These are phyloP conservation scores for Citrullus colocynthis DNA, from an alignment of 306 rosid species.

Conservation along the genomic window DNA sequence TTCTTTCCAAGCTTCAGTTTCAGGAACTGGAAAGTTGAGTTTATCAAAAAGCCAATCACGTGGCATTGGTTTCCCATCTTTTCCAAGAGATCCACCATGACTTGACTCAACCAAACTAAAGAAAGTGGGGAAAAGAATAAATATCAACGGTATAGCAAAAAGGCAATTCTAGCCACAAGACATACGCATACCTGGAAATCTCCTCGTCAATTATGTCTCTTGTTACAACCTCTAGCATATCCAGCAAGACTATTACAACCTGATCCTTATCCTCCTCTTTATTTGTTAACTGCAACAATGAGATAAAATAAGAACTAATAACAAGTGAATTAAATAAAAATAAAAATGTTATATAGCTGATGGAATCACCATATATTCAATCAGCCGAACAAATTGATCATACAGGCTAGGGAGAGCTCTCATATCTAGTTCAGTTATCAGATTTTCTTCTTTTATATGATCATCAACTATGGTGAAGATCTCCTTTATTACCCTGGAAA, in stretches of 20 bases:
- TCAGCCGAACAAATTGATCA: slow-evolving; percentile 46
- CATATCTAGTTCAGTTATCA: slow-evolving; percentile 43
- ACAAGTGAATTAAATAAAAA: slow-evolving; percentile 9
- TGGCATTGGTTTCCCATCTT: slow-evolving; percentile 55
- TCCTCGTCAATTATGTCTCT: slow-evolving; percentile 87
- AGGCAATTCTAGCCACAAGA: slow-evolving; percentile 10
- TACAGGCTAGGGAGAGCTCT: slow-evolving; percentile 66
- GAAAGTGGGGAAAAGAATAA: slow-evolving; percentile 10
- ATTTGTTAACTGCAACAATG: slow-evolving; percentile 40
- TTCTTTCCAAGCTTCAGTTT: slow-evolving; percentile 83
- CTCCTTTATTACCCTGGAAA: slow-evolving; percentile 53
- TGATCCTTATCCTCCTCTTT: slow-evolving; percentile 55
- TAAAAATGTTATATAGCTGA: not conserved
- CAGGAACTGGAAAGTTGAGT: slow-evolving; percentile 50
- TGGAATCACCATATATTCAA: slow-evolving; percentile 54
- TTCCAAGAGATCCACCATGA: slow-evolving; percentile 50
- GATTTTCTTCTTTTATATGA: slow-evolving; percentile 15
- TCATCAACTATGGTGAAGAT: slow-evolving; percentile 55
- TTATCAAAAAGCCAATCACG: slow-evolving; percentile 50
- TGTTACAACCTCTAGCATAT: slow-evolving; percentile 91
- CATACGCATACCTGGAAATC: slow-evolving; percentile 50
- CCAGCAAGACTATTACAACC: slow-evolving; percentile 81
- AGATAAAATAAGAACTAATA: slow-evolving; percentile 8
- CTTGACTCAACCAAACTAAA: slow-evolving; percentile 70
- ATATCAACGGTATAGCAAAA: not conserved